phyloP scores from a whole-genome alignment of 441 rosid genomes.

The Oxalis stricta region DNA sequence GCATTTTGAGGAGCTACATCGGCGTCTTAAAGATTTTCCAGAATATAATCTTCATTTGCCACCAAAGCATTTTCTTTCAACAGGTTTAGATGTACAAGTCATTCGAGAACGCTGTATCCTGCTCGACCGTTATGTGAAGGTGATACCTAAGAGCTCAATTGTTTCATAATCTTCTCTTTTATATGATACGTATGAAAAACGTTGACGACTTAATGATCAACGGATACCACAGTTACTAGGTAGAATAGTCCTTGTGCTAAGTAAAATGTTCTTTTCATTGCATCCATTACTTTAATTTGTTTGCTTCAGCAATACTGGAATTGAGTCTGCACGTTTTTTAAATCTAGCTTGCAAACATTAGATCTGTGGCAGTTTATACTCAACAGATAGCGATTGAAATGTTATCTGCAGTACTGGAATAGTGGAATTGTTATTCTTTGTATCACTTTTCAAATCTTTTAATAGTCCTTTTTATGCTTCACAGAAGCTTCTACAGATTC shows the following conservation, averaged over 20 bases:
- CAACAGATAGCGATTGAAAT: no score
- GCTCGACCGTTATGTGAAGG: constrained; percentile 89
- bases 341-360: not conserved
- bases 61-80: constrained; percentile 93
- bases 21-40: constrained; percentile 79
- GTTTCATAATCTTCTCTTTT: constrained; percentile 1
- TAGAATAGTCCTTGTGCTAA: not conserved
- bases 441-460: constrained; percentile 5
- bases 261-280: not conserved
- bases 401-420: no score
- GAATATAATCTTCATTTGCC: constrained; percentile 95
- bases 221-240: not conserved
- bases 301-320: not conserved
- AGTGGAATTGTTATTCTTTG: not conserved
- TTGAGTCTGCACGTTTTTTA: not conserved
- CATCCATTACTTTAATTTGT: not conserved
- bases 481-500: constrained; percentile 73
- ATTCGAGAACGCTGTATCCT: constrained; percentile 85
- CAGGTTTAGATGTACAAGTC: constrained; percentile 73
- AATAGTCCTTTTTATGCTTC: constrained; percentile 9
- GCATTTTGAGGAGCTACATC: constrained; percentile 98
- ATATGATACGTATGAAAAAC: not conserved
- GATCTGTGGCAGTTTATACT: not conserved
- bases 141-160: constrained; percentile 17
- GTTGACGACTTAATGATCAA: not conserved